Base-by-base conservation (phyloP, 116 monocot genomes). In the Iris pallida region DNA sequence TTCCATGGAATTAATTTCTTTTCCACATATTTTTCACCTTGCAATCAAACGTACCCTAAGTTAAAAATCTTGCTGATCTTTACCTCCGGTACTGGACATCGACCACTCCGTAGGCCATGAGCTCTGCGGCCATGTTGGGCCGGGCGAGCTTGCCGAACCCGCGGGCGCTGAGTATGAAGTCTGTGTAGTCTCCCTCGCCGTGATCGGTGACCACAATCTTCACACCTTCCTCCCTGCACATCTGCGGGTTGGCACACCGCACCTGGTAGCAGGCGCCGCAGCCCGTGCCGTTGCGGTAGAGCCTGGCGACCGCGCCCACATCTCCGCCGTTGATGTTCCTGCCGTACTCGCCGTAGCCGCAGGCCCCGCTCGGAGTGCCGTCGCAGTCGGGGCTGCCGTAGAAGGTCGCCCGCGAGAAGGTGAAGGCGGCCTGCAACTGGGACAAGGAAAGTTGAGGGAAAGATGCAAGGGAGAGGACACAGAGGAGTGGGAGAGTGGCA, bases 231-330 rank as follows among this genome's bases (percentile, higher is more conserved):
- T 73, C 57, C 47, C 17, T 65, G 73, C 82, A 82, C 44, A 77
- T 58, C 13, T 55, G 45, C 3, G 82, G 77, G 49, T 70, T 14
- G 7, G 9, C 58, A 73, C 82, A 82, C 53, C 64, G 59, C 18
- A 82, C 65, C 15, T 73, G 73, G 47, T 82, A 82, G 57, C 82
- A 82, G 12, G 73, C 82, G 3, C 82, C 82, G 46, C 77, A 77
- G 13, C 82, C 82, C 3, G 73, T 65, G 48, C 82, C 82, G 43
- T 73, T 64, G 2, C 44, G 54, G 59, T 73, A 82, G 3, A 82
- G 65, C 53, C 61, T 53, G 0, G 69, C 19, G 4, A 69, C 82
- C 4, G 77, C 76, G 2, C 57, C 72, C 1, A 77, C 76, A 7
- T 77, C 55, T 2, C 77, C 73, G 4, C 77, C 71, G 16, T 82